These are phyloP conservation scores for Paramecium sonneborni DNA, from an alignment of 73 alveolate species.

Conservation along the genomic window DNA sequence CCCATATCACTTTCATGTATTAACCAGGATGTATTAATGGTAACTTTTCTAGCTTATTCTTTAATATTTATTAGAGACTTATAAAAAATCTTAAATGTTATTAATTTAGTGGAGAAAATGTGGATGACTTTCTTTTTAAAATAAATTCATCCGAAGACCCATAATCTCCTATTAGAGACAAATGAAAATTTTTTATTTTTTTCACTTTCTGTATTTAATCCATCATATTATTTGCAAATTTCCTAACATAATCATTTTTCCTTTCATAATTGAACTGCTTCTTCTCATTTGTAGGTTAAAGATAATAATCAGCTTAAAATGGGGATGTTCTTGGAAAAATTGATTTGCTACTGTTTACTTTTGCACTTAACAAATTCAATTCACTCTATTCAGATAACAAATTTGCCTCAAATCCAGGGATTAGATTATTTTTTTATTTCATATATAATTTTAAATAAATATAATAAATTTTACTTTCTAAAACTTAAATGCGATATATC, in stretches of 20 bases:
- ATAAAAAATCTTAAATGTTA: background rate
- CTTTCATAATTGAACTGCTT: background rate
- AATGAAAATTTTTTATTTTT: background rate
- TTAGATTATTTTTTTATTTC: background rate
- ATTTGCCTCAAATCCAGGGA: background rate
- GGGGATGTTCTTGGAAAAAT: background rate
- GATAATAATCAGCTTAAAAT: background rate
- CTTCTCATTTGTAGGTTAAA: background rate
- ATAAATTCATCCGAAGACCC: background rate
- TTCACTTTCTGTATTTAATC: background rate
- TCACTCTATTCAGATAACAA: background rate
- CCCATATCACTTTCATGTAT: background rate
- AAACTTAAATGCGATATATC: background rate
- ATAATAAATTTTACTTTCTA: background rate
- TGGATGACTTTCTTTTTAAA: background rate
- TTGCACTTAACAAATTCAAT: background rate
- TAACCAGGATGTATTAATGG: slow-evolving; percentile 5
- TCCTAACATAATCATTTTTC: background rate
- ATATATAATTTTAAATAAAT: background rate
- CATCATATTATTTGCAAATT: background rate
- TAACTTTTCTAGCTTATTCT: background rate
- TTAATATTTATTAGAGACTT: background rate
- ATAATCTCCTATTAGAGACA: background rate
- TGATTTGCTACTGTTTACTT: background rate
- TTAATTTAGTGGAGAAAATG: background rate